Conservation (phyloP, 306 rosid species). For the Clitoria ternatea region DNA sequence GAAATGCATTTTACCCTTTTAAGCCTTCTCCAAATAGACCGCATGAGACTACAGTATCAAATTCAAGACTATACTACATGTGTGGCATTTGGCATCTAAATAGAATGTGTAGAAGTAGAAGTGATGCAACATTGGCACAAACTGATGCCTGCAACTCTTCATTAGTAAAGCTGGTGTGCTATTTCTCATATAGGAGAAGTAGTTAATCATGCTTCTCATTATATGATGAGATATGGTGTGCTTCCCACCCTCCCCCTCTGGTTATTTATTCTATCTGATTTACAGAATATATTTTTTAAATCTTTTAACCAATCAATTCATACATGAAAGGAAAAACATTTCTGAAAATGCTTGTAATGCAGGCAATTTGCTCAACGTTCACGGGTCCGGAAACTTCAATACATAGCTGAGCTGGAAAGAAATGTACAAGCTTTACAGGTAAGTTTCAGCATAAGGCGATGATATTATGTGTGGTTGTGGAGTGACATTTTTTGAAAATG, state of each 20-base stretch:
- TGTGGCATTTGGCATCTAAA: not conserved
- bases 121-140: not conserved
- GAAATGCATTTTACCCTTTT: not conserved
- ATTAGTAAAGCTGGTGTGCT: not conserved
- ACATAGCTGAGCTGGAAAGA: constrained; percentile 97
- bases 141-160: constrained; percentile 18
- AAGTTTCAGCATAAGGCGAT: constrained; percentile 37
- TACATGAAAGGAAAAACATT: not conserved
- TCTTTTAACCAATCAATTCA: not conserved
- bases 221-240: not conserved
- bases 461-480: not conserved
- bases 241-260: not conserved
- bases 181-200: not conserved
- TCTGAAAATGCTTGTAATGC: constrained; percentile 37
- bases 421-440: constrained; percentile 95
- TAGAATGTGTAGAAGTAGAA: not conserved
- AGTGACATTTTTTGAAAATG: constrained; percentile 16
- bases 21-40: not conserved
- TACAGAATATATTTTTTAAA: not conserved
- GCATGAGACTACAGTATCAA: not conserved
- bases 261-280: not conserved
- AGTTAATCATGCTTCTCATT: not conserved
- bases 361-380: constrained; percentile 99
- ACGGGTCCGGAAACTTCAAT: constrained; percentile 95
- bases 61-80: not conserved